Percentiles rank a stretch among this genome's conserved stretches.
Conservation (phyloP, 2,329 filamentous ascomycete genomes). For the Trichoderma atroviride region DNA sequence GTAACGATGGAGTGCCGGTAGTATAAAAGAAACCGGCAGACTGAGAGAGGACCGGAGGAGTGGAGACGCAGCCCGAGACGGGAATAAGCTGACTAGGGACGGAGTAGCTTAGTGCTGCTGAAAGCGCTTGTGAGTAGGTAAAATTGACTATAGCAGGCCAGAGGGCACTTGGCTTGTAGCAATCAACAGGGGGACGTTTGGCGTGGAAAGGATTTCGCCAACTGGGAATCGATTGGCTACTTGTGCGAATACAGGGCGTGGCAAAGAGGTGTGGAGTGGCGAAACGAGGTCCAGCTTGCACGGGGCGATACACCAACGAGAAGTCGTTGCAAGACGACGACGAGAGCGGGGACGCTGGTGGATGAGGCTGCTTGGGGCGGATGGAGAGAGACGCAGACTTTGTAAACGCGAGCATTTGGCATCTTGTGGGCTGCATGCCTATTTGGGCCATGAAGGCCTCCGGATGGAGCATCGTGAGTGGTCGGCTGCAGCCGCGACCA, state of each 20-base stretch:
- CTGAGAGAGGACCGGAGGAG: conserved; percentile 25
- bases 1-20: conserved; percentile 25
- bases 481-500: conserved; percentile 33
- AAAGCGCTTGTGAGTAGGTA: conserved; percentile 18
- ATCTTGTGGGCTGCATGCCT: conserved; percentile 28
- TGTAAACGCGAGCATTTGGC: conserved; percentile 20
- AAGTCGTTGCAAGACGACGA: background rate
- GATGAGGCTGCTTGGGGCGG: conserved; percentile 14
- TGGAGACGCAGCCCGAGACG: conserved; percentile 26
- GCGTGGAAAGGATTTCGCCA: conserved; percentile 25
- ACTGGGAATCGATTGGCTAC: conserved; percentile 24
- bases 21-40: conserved; percentile 25
- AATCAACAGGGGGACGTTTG: conserved; percentile 23
- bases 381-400: conserved; percentile 13
- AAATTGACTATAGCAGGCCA: conserved; percentile 21
- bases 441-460: conserved; percentile 37
- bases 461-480: conserved; percentile 36
- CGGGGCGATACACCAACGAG: conserved; percentile 8
- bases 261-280: conserved; percentile 27
- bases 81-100: conserved; percentile 31
- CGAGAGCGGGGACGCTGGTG: conserved; percentile 16
- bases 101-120: conserved; percentile 25
- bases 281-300: conserved; percentile 21
- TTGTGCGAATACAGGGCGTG: conserved; percentile 13
- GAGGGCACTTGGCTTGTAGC: conserved; percentile 25